These are phyloP conservation scores for Eimeria praecox DNA, from an alignment of 169 alveolate genomes.

Conservation along the genomic window DNA sequence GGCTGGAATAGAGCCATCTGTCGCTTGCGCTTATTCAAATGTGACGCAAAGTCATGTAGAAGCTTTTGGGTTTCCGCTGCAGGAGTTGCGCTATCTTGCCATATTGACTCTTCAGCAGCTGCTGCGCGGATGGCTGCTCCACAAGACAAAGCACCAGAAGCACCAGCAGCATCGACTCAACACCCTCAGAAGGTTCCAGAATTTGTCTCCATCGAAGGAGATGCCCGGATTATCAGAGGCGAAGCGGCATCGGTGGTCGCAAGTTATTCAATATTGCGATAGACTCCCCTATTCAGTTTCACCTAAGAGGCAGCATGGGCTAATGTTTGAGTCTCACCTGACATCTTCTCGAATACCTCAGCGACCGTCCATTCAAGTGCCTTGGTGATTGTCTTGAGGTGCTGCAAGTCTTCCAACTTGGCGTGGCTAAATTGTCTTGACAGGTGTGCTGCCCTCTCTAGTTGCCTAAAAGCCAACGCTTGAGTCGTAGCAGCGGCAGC, in stretches of 20 bases:
- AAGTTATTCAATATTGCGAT: too few relatives aligned
- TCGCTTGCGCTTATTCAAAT: constrained; percentile 19
- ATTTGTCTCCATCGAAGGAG: too few relatives aligned
- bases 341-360: constrained; percentile 62
- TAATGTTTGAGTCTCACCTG: too few relatives aligned
- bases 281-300: too few relatives aligned
- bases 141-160: neutral
- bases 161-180: neutral
- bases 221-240: too few relatives aligned
- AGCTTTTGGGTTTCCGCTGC: constrained; percentile 41
- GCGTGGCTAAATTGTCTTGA: neutral
- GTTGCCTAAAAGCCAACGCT: constrained; percentile 31
- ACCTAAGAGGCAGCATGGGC: too few relatives aligned
- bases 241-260: too few relatives aligned
- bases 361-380: constrained; percentile 66
- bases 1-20: constrained; percentile 58
- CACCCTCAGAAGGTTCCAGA: too few relatives aligned
- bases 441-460: constrained; percentile 67
- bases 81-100: constrained; percentile 50
- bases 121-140: constrained; percentile 52
- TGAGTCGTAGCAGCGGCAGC: constrained; percentile 51
- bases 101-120: constrained; percentile 45
- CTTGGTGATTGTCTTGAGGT: constrained; percentile 20
- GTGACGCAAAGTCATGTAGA: constrained; percentile 46
- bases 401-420: constrained; percentile 30